Conservation (phyloP, 2,329 filamentous ascomycete genomes). For the Colletotrichum australisinense region DNA sequence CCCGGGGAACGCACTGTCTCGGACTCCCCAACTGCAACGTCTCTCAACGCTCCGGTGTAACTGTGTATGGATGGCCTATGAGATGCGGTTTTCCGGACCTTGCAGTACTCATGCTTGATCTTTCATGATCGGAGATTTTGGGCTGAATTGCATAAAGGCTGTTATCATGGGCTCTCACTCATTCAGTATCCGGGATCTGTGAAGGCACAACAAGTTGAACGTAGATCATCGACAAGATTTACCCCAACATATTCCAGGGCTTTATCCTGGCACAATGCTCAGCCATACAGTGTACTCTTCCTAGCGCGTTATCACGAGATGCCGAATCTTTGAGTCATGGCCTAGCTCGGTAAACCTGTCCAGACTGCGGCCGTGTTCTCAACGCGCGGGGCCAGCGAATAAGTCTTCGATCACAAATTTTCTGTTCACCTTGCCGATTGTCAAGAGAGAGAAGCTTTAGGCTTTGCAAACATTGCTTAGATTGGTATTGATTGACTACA, state of each 20-base stretch:
- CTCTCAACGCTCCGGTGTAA: neutral
- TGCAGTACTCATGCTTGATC: too few species aligned
- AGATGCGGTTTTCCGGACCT: too few species aligned
- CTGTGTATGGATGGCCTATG: too few species aligned
- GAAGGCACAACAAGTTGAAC: neutral
- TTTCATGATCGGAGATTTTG: too few species aligned
- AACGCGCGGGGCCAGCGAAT: neutral
- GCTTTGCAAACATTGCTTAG: rapidly evolving
- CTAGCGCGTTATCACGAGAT: neutral
- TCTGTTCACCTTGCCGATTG: too few species aligned
- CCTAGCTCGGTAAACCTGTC: neutral
- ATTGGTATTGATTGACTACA: neutral
- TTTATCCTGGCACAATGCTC: neutral
- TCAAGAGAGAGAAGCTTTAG: too few species aligned
- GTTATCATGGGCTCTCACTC: too few species aligned
- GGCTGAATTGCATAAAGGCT: too few species aligned
- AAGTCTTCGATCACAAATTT: neutral
- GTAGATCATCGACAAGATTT: too few species aligned
- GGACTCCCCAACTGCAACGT: constrained; percentile 13
- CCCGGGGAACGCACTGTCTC: constrained; percentile 24
- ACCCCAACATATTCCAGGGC: neutral
- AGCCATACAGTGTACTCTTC: neutral
- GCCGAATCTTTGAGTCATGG: neutral
- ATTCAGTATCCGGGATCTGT: neutral
- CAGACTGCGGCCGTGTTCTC: neutral